Conservation (phyloP, 768 basidiomycete genomes). For the Lactifluus hygrophoroides region DNA sequence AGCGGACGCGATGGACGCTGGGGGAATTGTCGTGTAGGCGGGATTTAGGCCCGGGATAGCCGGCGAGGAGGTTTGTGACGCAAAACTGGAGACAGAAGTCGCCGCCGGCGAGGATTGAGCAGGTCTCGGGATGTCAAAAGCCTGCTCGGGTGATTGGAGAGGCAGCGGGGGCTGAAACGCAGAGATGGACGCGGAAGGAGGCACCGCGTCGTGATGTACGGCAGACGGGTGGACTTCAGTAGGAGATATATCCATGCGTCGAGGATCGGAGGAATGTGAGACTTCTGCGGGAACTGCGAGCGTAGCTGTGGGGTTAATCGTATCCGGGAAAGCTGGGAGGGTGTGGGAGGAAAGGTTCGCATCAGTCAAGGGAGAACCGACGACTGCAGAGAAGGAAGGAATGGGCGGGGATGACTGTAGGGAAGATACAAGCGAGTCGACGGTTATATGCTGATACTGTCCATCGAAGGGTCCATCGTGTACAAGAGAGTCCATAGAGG, state of each 20-base stretch:
- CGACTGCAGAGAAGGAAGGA: constrained; percentile 16
- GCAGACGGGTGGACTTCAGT: constrained; percentile 9
- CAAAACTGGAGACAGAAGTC: constrained; percentile 27
- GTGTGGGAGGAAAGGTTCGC: constrained; percentile 20
- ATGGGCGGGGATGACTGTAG: constrained; percentile 7
- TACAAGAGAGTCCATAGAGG: constrained; percentile 13
- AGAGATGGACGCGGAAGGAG: constrained; percentile 8
- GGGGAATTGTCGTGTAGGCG: constrained; percentile 25
- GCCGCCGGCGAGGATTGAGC: constrained; percentile 28
- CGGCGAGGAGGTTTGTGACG: constrained; percentile 30
- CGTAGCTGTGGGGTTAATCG: constrained; percentile 20
- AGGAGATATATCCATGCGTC: constrained; percentile 22
- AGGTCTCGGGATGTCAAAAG: constrained; percentile 23
- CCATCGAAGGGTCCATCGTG: constrained; percentile 6
- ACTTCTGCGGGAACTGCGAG: constrained; percentile 21
- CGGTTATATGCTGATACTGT: constrained; percentile 8
- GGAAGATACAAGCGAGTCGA: constrained; percentile 5
- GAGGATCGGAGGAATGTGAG: constrained; percentile 21
- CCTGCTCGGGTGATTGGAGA: constrained; percentile 4
- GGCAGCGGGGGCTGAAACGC: constrained; percentile 14
- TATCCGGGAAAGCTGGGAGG: constrained; percentile 21
- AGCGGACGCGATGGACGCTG: constrained; percentile 29
- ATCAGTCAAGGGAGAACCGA: constrained; percentile 21
- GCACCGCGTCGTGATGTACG: constrained; percentile 8
- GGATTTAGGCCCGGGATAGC: constrained; percentile 27